Percentiles rank a stretch among this genome's conserved stretches.
phyloP scores from a whole-genome alignment of 495 filamentous ascomycete species.

The Mycothermus thermophilus region DNA sequence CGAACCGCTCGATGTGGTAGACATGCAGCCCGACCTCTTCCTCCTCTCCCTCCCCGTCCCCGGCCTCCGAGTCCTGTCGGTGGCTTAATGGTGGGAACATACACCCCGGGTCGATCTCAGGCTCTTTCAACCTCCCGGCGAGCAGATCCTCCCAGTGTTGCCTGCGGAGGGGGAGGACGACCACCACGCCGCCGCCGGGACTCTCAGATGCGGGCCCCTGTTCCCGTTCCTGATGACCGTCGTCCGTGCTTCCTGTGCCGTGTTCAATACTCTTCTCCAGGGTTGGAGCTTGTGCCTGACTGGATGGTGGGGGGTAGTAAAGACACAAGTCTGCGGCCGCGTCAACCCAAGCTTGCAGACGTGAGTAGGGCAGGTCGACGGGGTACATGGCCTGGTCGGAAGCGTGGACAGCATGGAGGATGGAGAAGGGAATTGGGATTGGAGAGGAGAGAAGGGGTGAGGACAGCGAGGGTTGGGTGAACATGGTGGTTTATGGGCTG shows the following conservation, averaged over 20 bases:
- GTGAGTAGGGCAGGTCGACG: slow-evolving; percentile 13
- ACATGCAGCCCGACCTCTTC: slow-evolving; percentile 21
- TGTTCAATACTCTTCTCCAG: too few species aligned
- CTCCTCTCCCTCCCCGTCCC: slow-evolving; percentile 4
- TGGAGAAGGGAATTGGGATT: slow-evolving; percentile 1
- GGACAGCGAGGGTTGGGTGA: not conserved
- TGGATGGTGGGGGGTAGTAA: too few species aligned
- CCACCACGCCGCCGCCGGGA: slow-evolving; percentile 10
- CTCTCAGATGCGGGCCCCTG: not conserved
- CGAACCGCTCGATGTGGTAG: slow-evolving; percentile 23
- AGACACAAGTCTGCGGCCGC: slow-evolving; percentile 14
- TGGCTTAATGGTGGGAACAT: slow-evolving; percentile 37
- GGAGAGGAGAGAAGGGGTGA: too few species aligned
- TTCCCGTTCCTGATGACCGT: too few species aligned
- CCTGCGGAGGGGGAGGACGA: slow-evolving; percentile 14
- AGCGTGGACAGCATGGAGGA: slow-evolving; percentile 14
- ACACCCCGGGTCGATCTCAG: slow-evolving; percentile 49
- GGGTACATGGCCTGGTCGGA: slow-evolving; percentile 26
- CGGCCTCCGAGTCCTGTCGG: not conserved
- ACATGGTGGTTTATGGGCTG: too few species aligned
- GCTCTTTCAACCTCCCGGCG: slow-evolving; percentile 53
- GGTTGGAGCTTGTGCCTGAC: too few species aligned
- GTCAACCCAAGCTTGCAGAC: slow-evolving; percentile 15
- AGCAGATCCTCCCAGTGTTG: slow-evolving; percentile 38
- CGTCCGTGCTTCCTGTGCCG: too few species aligned